Conservation (phyloP, 1,139 yeast genomes). For the Hyphopichia khmerensis region DNA sequence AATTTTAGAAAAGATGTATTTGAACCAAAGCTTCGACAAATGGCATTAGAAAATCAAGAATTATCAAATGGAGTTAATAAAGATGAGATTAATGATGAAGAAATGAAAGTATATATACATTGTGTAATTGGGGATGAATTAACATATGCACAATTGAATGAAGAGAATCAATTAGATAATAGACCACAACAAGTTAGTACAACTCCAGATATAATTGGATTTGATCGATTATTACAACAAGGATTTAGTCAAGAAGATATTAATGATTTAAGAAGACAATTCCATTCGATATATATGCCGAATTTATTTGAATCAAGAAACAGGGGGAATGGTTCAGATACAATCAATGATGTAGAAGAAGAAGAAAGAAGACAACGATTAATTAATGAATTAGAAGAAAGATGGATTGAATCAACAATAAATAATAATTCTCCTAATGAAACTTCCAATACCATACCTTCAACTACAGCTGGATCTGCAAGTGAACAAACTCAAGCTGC, state of each 20-base stretch:
- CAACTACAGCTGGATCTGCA: conserved; percentile 11
- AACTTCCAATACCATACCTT: background rate
- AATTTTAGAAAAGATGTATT: conserved; percentile 53
- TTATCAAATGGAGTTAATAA: conserved; percentile 5
- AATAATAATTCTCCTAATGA: conserved; percentile 16
- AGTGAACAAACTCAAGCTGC: conserved; percentile 8
- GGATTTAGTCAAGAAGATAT: conserved; percentile 83
- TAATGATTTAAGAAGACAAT: conserved; percentile 68
- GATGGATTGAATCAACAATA: conserved; percentile 87
- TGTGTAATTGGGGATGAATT: conserved; percentile 79
- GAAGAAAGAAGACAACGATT: conserved; percentile 37
- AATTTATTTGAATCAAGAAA: conserved; percentile 30
- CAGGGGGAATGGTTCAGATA: conserved; percentile 9
- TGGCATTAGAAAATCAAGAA: conserved; percentile 7
- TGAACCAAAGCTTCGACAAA: conserved; percentile 23
- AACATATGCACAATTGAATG: conserved; percentile 54
- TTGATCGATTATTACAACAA: conserved; percentile 77
- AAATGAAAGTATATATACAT: conserved; percentile 56
- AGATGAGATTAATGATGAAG: conserved; percentile 10
- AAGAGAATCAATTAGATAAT: conserved; percentile 63
- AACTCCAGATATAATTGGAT: conserved; percentile 75
- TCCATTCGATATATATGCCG: conserved; percentile 54
- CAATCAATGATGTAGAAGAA: conserved; percentile 41
- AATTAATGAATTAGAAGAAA: conserved; percentile 70
- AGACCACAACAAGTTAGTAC: conserved; percentile 51